Base-by-base conservation (phyloP, 139 green algal species). In the Chlamydomonas eustigma region DNA sequence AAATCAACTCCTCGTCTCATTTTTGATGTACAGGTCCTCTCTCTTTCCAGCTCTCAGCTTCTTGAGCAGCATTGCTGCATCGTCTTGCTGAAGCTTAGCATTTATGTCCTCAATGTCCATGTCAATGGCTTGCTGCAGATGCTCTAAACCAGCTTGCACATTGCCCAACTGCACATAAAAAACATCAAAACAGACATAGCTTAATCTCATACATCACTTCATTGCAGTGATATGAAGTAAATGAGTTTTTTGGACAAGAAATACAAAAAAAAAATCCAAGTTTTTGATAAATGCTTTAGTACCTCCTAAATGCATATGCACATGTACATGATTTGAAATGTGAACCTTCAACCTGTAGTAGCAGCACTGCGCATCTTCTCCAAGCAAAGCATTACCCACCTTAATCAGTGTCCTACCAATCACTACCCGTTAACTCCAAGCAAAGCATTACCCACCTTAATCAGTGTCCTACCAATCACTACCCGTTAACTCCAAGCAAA, bases 51-150 rank as follows among this genome's bases (percentile, higher is more conserved):
- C 44, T 18, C 18, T 58, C 12, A 58, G 44, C 44, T 58, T 58
- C 12, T 58, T 58, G 44, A 77, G 50, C 51, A 77, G 65, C 2
- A 71, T 3, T 35, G 35, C 50, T n/a, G 73, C 73, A 36, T 77
- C 73, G 4, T 63, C 12, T 36, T 51, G 31, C 73, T 77, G 51
- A 51, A 78, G 72, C 22, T 76, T 30, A 28, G 34, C 77, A 32
- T 82, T 82, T 2, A 82, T 8, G 64, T 82, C 77, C 3, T 78
- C 28, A 51, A 39, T 39, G 25, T 12, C 24, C 28, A 12, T 50
- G 65, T 34, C 28, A 12, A 39, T 4, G 22, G 65, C 33, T 32
- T 39, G 30, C 24, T 64, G 22, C 18, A 76, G 32, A 24, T 66
- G 39, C 39, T 22, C 6, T 44, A n/a, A 39, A 64, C 30, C 36